phyloP scores from a whole-genome alignment of 352 stramenopile genomes.

The Pythium graminicola region DNA sequence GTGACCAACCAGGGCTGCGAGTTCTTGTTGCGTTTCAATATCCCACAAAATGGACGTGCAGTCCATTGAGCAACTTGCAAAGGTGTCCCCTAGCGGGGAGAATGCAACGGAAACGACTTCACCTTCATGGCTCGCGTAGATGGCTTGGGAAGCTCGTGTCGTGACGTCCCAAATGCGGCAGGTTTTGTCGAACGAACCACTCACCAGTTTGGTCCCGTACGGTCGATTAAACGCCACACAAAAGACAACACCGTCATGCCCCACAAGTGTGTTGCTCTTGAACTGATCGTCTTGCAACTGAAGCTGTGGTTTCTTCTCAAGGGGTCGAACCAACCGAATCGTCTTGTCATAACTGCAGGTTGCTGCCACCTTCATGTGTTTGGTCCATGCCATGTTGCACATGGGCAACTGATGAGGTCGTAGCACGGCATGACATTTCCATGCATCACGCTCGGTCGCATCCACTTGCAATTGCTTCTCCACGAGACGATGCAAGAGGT shows the following conservation, averaged over 20 bases:
- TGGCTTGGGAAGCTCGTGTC: conserved; percentile 92
- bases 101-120: conserved; percentile 97
- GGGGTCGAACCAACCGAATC: too few relatives aligned
- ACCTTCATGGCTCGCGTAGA: conserved; percentile 91
- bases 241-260: conserved; percentile 96
- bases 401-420: conserved; percentile 55
- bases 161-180: conserved; percentile 95
- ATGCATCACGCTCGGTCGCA: conserved; percentile 22
- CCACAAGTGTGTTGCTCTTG: conserved; percentile 90
- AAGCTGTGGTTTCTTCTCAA: conserved; percentile 95
- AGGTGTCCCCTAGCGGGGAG: conserved; percentile 89
- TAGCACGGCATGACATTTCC: conserved; percentile 34
- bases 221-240: conserved; percentile 97
- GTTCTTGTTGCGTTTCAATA: conserved; percentile 90
- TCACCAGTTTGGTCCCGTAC: conserved; percentile 95
- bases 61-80: conserved; percentile 91
- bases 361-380: conserved; percentile 63
- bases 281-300: conserved; percentile 94
- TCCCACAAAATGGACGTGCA: conserved; percentile 95
- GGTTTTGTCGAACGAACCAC: conserved; percentile 94
- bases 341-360: conserved; percentile 82
- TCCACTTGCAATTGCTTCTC: conserved; percentile 50
- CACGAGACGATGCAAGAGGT: conserved; percentile 82
- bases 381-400: conserved; percentile 68
- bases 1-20: conserved; percentile 92